Conservation (phyloP, 2,329 filamentous ascomycete species). For the Pyrenophora tritici-repentis region DNA sequence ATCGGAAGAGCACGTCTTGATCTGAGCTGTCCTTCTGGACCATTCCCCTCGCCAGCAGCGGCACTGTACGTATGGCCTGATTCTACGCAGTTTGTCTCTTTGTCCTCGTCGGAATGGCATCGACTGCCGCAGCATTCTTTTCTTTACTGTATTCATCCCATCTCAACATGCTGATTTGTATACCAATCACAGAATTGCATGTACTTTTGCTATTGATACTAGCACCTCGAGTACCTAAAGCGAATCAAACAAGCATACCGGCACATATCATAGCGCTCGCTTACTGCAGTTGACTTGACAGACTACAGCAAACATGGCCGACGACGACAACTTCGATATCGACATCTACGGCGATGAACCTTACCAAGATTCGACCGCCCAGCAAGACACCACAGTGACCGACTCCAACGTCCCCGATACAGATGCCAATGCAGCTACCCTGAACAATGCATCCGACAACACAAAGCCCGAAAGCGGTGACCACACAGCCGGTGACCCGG, state of each 20-base stretch:
- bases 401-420: constrained; percentile 37
- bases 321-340: constrained; percentile 73
- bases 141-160: constrained; percentile 16
- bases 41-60: constrained; percentile 38
- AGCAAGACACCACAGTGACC: constrained; percentile 33
- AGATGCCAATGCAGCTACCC: constrained; percentile 32
- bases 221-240: constrained; percentile 47
- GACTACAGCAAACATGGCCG: constrained; percentile 51
- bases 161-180: constrained; percentile 45
- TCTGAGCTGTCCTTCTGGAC: constrained; percentile 42
- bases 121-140: constrained; percentile 18
- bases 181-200: constrained; percentile 43
- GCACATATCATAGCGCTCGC: constrained; percentile 26
- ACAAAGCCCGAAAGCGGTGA: constrained; percentile 16
- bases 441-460: constrained; percentile 18
- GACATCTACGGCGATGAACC: constrained; percentile 70
- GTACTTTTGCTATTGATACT: constrained; percentile 45
- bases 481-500: constrained; percentile 21
- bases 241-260: constrained; percentile 43
- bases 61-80: constrained; percentile 50
- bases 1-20: constrained; percentile 42
- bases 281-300: constrained; percentile 33
- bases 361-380: constrained; percentile 33
- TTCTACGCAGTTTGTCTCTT: constrained; percentile 31
- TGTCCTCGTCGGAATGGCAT: constrained; percentile 14